Conservation (phyloP, 2,329 filamentous ascomycete genomes). For the Fonsecaea multimorphosa region DNA sequence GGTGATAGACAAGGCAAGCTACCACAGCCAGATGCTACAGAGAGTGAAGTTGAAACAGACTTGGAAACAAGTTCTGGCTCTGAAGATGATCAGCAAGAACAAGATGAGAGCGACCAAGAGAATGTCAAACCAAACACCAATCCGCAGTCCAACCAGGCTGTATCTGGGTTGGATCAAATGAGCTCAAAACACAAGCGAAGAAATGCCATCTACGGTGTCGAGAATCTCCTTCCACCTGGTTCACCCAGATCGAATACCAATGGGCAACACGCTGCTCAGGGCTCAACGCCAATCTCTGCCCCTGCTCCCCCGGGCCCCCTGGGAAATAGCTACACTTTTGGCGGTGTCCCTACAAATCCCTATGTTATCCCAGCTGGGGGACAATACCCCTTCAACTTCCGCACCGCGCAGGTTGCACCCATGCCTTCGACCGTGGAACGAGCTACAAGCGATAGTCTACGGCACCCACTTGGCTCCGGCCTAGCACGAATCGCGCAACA, state of each 20-base stretch:
- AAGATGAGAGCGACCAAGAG: conserved; percentile 16
- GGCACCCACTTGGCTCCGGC: conserved; percentile 13
- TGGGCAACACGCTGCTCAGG: conserved; percentile 1
- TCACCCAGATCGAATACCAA: not conserved
- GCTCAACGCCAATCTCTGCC: not conserved
- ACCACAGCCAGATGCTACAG: conserved; percentile 3
- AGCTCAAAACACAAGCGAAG: conserved; percentile 16
- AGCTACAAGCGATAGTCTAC: not conserved
- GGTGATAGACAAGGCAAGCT: not conserved
- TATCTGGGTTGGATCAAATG: not conserved
- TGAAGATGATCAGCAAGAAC: not conserved
- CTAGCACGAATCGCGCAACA: conserved; percentile 18
- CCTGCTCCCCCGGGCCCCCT: not conserved
- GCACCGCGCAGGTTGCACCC: not conserved
- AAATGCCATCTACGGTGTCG: conserved; percentile 29
- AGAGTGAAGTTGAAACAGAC: conserved; percentile 27
- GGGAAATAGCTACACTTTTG: conserved; percentile 22
- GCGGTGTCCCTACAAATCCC: conserved; percentile 20
- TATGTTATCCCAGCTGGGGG: conserved; percentile 12
- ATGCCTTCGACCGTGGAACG: not conserved
- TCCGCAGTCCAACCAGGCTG: not conserved
- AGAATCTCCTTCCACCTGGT: conserved; percentile 24
- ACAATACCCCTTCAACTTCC: conserved; percentile 13
- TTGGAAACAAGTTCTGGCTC: conserved; percentile 11
- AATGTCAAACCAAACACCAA: conserved; percentile 9